Base-by-base conservation (phyloP, 495 filamentous ascomycete genomes). In the Lepraria neglecta region DNA sequence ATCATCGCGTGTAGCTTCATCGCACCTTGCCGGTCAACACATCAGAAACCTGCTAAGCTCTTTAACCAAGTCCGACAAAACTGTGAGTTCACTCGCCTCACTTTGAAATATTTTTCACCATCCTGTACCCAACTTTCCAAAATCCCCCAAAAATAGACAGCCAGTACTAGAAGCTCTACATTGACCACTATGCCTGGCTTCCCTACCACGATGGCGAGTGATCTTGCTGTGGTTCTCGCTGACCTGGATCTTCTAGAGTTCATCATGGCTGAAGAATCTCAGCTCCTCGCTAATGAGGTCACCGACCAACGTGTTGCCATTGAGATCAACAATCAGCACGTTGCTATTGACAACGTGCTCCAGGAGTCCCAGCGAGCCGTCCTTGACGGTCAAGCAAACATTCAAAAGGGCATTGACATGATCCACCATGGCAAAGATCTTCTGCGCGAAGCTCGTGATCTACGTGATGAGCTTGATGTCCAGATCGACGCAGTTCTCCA, bases 231-330 rank as follows among this genome's bases (percentile, higher is more conserved):
- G 12, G 15, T 21, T 15, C 7, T 52, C 35, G 38, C 47, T 60
- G 24, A 60, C 35, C 46, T 60, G 19, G 35, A 12, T 15, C 35
- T 60, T 50, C 15, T 27, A 52, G 58, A 52, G 12, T 30, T 19
- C 17, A 48, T 15, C 3, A 28, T 15, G 24, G n/a, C 15, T 17
- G 46, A 52, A 19, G 40, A 43, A 40, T n/a, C 33, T 33, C 35
- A n/a, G 35, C 21, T 17, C 4, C 27, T 30, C 17, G 12, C 42
- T 12, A 50, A 54, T 14, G 51, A 54, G 30, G 31, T 19, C 1
- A 17, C 3, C 35, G 35, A 38, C 12, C 35, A 38, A 10, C 51
- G 27, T 9, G 14, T 51, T 17, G 3, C 38, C 9, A n/a, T 28
- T 33, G 14, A 60, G 1, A 28, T 60, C 17, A 52, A 52, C 4